phyloP scores from a whole-genome alignment of 1,139 yeast genomes.

The Diutina pseudorugosa region DNA sequence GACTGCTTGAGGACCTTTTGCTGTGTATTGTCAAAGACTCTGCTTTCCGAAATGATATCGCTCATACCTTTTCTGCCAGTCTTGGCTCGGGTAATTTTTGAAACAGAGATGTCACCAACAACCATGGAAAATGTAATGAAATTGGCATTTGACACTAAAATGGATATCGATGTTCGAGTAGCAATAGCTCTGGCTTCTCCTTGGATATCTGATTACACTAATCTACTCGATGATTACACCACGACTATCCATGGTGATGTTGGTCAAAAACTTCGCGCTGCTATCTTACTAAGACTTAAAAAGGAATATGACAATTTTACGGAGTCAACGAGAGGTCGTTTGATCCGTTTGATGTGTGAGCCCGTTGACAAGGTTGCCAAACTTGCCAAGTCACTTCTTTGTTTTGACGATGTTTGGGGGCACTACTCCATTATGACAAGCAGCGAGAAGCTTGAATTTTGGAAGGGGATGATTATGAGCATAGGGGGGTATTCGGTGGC shows the following conservation, averaged over 20 bases:
- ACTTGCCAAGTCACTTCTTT: background rate
- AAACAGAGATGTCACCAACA: background rate
- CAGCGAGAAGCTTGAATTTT: background rate
- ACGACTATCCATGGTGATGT: background rate
- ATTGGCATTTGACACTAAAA: background rate
- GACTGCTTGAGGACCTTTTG: background rate
- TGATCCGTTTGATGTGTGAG: background rate
- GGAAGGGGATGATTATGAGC: background rate
- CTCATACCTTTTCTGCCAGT: background rate
- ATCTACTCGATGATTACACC: background rate
- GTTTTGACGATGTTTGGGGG: background rate
- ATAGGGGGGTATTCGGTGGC: background rate
- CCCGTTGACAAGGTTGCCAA: background rate
- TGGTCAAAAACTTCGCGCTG: background rate
- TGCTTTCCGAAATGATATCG: background rate
- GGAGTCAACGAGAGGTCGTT: background rate
- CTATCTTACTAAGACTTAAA: background rate
- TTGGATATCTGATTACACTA: background rate
- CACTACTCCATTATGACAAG: background rate
- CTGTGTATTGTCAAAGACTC: background rate
- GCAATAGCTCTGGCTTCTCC: background rate
- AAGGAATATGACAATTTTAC: background rate
- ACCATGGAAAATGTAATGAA: background rate
- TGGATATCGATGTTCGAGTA: background rate
- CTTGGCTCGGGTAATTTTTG: background rate